Percentiles rank a stretch among this genome's conserved stretches.
Conservation (phyloP, 345 rosid species). For the Sonneratia caseolaris region DNA sequence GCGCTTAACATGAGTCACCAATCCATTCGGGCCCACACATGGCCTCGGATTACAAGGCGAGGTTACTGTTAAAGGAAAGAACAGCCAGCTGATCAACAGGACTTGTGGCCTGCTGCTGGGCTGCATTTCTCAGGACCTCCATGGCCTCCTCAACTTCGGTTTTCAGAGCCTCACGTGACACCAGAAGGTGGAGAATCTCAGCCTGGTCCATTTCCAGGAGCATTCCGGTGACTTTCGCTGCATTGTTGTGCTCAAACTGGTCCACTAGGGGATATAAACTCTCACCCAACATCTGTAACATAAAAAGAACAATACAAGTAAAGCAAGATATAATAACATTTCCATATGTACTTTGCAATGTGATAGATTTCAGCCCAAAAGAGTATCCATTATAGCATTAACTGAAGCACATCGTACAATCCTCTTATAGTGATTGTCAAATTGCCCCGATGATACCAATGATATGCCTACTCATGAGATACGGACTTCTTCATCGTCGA, state of each 20-base stretch:
- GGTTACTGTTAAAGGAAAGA: conserved; percentile 46
- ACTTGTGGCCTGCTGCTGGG: conserved; percentile 37
- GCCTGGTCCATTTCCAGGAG: conserved; percentile 87
- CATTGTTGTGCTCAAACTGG: conserved; percentile 55
- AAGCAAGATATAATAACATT: background rate
- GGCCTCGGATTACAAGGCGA: conserved; percentile 23
- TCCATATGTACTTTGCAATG: background rate
- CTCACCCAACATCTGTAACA: conserved; percentile 59
- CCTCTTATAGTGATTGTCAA: background rate
- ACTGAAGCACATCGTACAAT: background rate
- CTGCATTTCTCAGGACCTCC: conserved; percentile 54
- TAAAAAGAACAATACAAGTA: background rate
- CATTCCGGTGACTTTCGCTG: conserved; percentile 77
- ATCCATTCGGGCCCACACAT: background rate
- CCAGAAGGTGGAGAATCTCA: conserved; percentile 68
- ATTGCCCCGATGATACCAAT: background rate
- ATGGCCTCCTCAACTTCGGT: conserved; percentile 63
- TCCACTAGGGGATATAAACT: conserved; percentile 63
- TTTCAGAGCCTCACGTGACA: conserved; percentile 59
- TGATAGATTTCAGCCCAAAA: background rate
- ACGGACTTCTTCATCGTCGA: background rate
- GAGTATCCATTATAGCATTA: background rate
- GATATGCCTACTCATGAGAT: background rate
- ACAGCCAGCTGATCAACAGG: conserved; percentile 51
- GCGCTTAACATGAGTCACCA: background rate